These are phyloP conservation scores for Helichrysum umbraculigerum DNA, from an alignment of 129 eudicot genomes.

Conservation along the genomic window DNA sequence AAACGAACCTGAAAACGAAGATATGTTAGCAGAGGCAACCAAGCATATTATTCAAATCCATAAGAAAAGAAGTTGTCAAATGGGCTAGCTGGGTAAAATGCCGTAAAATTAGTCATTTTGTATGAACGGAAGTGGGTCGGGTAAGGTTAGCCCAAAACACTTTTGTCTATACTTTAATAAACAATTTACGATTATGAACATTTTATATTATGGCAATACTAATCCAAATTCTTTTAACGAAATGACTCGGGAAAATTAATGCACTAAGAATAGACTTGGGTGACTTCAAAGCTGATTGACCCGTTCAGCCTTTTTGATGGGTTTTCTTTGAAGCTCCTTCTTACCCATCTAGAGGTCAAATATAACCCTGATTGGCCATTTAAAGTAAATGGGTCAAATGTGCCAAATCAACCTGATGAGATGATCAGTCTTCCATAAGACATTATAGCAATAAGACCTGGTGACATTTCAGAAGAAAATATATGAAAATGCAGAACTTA, in stretches of 20 bases:
- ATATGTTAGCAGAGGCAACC: neutral
- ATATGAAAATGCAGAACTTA: constrained; percentile 37
- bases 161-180: neutral
- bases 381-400: neutral
- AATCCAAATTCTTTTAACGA: neutral
- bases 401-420: neutral
- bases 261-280: neutral
- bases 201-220: neutral
- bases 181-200: neutral
- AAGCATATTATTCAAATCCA: neutral
- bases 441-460: neutral
- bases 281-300: neutral
- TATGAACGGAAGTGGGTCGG: neutral
- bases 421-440: neutral
- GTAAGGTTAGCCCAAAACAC: neutral
- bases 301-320: neutral
- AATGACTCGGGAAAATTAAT: neutral
- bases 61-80: neutral
- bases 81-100: neutral
- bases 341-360: neutral
- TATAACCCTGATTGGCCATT: neutral
- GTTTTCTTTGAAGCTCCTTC: neutral
- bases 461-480: constrained; percentile 6
- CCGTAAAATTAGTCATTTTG: neutral
- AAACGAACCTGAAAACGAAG: constrained; percentile 62